These are phyloP conservation scores for Lithospermum erythrorhizon DNA, from an alignment of 257 asterid species.

Conservation along the genomic window DNA sequence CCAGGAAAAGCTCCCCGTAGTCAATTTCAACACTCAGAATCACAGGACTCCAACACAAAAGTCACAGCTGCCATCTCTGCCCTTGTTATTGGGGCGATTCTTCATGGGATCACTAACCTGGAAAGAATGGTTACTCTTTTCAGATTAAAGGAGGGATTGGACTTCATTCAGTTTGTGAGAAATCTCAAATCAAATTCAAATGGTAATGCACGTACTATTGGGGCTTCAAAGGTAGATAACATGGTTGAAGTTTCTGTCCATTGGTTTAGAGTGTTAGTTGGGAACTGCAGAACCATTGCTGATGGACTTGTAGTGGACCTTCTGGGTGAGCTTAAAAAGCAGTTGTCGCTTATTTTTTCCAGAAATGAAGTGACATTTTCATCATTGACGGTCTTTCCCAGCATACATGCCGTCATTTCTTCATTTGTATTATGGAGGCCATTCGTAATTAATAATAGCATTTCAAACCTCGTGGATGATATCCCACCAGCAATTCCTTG, in stretches of 20 bases:
- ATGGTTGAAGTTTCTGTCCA: constrained; percentile 72
- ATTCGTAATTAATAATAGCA: constrained; percentile 36
- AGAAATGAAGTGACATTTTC: constrained; percentile 97
- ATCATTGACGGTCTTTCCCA: constrained; percentile 80
- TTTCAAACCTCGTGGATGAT: constrained; percentile 82
- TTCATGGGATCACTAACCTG: constrained; percentile 84
- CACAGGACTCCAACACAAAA: constrained; percentile 50
- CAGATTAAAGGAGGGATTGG: constrained; percentile 84
- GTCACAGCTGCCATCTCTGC: constrained; percentile 70
- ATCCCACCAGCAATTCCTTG: constrained; percentile 51
- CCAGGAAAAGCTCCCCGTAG: constrained; percentile 71
- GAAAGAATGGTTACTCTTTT: constrained; percentile 86
- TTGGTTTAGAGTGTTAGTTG: constrained; percentile 98
- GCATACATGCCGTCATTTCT: constrained; percentile 74
- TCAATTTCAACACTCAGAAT: constrained; percentile 63
- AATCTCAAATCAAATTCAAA: constrained; percentile 64
- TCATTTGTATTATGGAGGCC: constrained; percentile 83
- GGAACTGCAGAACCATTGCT: constrained; percentile 80
- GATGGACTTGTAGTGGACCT: constrained; percentile 87
- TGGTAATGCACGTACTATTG: constrained; percentile 69
- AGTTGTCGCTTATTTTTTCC: constrained; percentile 55
- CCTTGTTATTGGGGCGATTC: constrained; percentile 74
- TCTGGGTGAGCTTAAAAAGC: constrained; percentile 91
- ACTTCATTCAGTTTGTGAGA: constrained; percentile 69
- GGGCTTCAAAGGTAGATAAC: constrained; percentile 56